These are phyloP conservation scores for Aspergillus egyptiacus DNA, from an alignment of 495 filamentous ascomycete species.

Conservation along the genomic window DNA sequence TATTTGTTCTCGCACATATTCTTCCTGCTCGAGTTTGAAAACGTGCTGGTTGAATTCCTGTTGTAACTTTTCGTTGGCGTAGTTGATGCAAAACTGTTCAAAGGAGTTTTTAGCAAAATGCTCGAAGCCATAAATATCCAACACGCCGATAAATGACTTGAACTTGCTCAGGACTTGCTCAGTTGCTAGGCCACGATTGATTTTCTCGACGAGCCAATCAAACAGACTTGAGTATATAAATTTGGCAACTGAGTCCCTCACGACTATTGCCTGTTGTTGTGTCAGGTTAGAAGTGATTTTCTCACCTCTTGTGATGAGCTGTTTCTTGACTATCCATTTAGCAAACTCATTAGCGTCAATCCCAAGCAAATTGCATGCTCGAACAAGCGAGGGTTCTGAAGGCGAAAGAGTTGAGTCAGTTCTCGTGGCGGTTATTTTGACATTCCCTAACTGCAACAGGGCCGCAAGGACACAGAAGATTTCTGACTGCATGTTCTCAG, in stretches of 20 bases:
- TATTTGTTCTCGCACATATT: conserved; percentile 94
- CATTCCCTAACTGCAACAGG: conserved; percentile 89
- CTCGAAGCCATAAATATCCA: conserved; percentile 99
- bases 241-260: conserved; percentile 96
- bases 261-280: conserved; percentile 88
- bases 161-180: conserved; percentile 79
- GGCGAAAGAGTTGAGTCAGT: conserved; percentile 80
- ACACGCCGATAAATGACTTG: conserved; percentile 92
- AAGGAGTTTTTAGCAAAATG: conserved; percentile 99
- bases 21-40: conserved; percentile 99
- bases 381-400: conserved; percentile 71
- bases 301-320: conserved; percentile 91
- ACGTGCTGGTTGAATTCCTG: conserved; percentile 99
- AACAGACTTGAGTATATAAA: conserved; percentile 98
- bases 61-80: conserved; percentile 98
- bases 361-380: conserved; percentile 80
- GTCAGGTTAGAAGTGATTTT: conserved; percentile 96
- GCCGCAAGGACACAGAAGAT: conserved; percentile 92
- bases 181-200: conserved; percentile 84
- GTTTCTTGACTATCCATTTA: conserved; percentile 99
- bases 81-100: conserved; percentile 99
- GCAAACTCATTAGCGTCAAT: conserved; percentile 85
- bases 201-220: conserved; percentile 96
- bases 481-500: conserved; percentile 62
- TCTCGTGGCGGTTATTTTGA: conserved; percentile 85